phyloP scores from a whole-genome alignment of 768 basidiomycete genomes.

The Amanita inopinata region DNA sequence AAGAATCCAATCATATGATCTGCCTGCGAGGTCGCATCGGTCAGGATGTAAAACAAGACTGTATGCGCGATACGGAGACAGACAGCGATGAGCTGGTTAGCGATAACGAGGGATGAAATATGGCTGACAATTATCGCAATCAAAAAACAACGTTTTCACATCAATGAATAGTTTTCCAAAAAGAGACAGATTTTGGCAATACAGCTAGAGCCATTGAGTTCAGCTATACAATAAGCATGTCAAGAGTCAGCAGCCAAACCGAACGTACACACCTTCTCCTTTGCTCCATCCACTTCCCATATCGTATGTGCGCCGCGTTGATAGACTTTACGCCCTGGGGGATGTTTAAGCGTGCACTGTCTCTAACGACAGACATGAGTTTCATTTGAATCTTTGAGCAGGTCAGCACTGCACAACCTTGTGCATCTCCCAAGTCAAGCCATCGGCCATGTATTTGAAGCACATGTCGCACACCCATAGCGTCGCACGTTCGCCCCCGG shows the following conservation, averaged over 20 bases:
- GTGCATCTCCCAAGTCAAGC: slow-evolving; percentile 54
- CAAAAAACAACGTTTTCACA: slow-evolving; percentile 91
- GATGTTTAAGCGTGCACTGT: slow-evolving; percentile 55
- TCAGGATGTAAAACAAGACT: slow-evolving; percentile 91
- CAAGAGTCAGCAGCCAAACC: background rate
- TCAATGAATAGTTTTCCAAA: slow-evolving; percentile 99
- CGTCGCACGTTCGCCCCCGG: slow-evolving; percentile 35
- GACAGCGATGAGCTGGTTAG: slow-evolving; percentile 2
- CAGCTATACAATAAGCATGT: slow-evolving; percentile 5
- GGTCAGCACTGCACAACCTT: slow-evolving; percentile 40
- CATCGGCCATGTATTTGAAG: slow-evolving; percentile 93
- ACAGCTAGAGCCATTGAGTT: slow-evolving; percentile 46
- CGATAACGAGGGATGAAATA: background rate
- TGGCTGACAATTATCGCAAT: slow-evolving; percentile 73
- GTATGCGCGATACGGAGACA: too few relatives aligned
- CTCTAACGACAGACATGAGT: slow-evolving; percentile 32
- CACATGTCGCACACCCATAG: slow-evolving; percentile 88
- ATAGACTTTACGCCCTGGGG: slow-evolving; percentile 88
- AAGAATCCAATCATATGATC: slow-evolving; percentile 77
- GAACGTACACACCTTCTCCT: slow-evolving; percentile 54
- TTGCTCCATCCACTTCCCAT: slow-evolving; percentile 91
- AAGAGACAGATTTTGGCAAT: slow-evolving; percentile 91
- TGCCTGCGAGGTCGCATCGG: slow-evolving; percentile 67
- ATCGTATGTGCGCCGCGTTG: slow-evolving; percentile 82
- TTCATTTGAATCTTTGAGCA: slow-evolving; percentile 1